Conservation (phyloP, 1,284 basidiomycete species). For the Cutaneotrichosporon sp. region DNA sequence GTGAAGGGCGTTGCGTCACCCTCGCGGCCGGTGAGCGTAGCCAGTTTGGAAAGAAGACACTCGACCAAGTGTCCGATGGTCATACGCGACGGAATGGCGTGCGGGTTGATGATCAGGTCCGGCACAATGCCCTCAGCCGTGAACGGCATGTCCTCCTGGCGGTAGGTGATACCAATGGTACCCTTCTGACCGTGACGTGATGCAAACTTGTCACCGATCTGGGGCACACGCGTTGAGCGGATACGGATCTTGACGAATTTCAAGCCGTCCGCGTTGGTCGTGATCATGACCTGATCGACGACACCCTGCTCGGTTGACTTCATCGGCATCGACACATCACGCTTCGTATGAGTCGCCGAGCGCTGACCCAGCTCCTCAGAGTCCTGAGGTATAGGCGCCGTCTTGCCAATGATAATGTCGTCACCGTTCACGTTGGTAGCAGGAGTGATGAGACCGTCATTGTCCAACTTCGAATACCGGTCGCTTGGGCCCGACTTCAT, state of each 20-base stretch:
- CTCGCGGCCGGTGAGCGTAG: constrained; percentile 91
- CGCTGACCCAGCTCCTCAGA: constrained; percentile 95
- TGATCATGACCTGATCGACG: constrained; percentile 95
- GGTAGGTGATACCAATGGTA: constrained; percentile 97
- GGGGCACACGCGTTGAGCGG: constrained; percentile 89
- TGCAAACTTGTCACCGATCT: constrained; percentile 98
- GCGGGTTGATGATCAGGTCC: constrained; percentile 97
- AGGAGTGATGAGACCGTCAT: constrained; percentile 90
- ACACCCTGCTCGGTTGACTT: constrained; percentile 98
- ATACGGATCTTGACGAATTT: constrained; percentile 99
- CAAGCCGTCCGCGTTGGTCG: constrained; percentile 90
- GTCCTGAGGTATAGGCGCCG: constrained; percentile 92
- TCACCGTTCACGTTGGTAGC: constrained; percentile 93
- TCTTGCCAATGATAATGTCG: constrained; percentile 99
- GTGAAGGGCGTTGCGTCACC: constrained; percentile 99
- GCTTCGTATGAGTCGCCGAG: constrained; percentile 79
- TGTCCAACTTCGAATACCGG: constrained; percentile 91
- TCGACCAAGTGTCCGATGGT: constrained; percentile 99
- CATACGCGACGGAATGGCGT: constrained; percentile 99
- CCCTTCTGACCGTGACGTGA: constrained; percentile 99
- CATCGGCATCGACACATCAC: constrained; percentile 94
- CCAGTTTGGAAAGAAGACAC: constrained; percentile 92
- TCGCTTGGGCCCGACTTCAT: constrained; percentile 87
- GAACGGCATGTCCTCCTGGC: constrained; percentile 99
- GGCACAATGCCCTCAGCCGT: constrained; percentile 93